Base-by-base conservation (phyloP, 495 filamentous ascomycete species). In the Sphaerosporella brunnea region DNA sequence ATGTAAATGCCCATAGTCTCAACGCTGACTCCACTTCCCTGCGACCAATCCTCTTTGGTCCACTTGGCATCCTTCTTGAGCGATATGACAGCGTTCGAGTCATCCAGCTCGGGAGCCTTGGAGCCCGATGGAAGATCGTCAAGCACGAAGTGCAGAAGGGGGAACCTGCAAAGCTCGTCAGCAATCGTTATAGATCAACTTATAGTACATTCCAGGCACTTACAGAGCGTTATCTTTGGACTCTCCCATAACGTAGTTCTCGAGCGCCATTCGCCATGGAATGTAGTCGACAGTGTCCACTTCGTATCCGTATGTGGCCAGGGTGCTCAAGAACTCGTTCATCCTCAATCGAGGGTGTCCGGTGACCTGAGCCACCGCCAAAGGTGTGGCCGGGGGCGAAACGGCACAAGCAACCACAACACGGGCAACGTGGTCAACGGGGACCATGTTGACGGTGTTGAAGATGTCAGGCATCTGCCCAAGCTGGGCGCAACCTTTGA, bases 401-500 rank as follows among this genome's bases (percentile, higher is more conserved):
- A 92, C 68, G 5, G 77, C 73, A 32, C 73, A 66, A 0, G 85
- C 83, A 20, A 84, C 76, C 19, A 93, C 79, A 13, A 92, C 72
- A 5, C 76, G 69, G 0, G 80, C 75, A 41, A 94, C 87, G 56
- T 90, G 82, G 55, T 78, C 73, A 21, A 95, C 86, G 0, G 90
- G 90, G 2, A 93, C 84, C 60, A 77, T 75, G 65, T 97, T 97
- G 58, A 95, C 75, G 0, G 83, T 87, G 65, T 94, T 97, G 63
- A 68, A 59, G 52, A 97, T 86, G 49, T 73, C 69, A 0, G 90
- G 90, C 1, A 80, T 73, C 21, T 69, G 65, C 0, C 63, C 64
- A 0, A 94, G 66, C 61, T 97, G 90, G 39, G 92, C 72, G 51
- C 84, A 93, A 37, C 84, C 88, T 65, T 94, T 94, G 28, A 80